phyloP scores from a whole-genome alignment of 805 yeast species.

The Hanseniaspora valbyensis region DNA sequence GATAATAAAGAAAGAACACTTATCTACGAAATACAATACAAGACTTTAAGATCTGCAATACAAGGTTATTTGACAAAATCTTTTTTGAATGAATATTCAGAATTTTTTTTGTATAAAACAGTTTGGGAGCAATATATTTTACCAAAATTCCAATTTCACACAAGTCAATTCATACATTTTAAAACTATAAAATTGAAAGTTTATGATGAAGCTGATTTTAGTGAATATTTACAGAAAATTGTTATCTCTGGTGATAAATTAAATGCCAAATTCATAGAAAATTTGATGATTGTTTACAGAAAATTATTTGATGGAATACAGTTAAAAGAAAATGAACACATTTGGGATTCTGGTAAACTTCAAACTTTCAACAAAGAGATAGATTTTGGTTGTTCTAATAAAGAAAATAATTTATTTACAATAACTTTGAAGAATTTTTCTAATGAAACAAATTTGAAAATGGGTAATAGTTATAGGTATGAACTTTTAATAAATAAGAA shows the following conservation, averaged over 20 bases:
- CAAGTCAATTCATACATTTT: constrained; percentile 8
- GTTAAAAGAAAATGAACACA: neutral
- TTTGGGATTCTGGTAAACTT: neutral
- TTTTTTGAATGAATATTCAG: constrained; percentile 5
- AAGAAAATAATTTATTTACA: neutral
- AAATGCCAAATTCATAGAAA: neutral
- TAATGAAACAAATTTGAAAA: neutral
- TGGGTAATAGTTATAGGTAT: constrained; percentile 12
- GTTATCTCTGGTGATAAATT: neutral
- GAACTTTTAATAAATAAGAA: constrained; percentile 1
- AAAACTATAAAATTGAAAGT: constrained; percentile 9
- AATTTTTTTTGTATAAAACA: neutral
- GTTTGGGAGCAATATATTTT: constrained; percentile 24
- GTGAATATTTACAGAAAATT: neutral
- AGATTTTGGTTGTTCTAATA: neutral
- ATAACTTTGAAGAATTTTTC: neutral
- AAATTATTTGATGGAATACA: constrained; percentile 13
- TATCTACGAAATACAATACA: neutral
- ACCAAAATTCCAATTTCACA: constrained; percentile 21
- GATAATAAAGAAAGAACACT: neutral
- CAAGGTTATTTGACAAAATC: constrained; percentile 1
- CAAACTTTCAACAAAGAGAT: neutral
- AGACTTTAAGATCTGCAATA: constrained; percentile 3
- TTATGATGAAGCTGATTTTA: constrained; percentile 11
- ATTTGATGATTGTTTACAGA: constrained; percentile 2